Evolutionary conservation across 208 protist genomes (phyloP).

Genomic region (Angomonas deanei): DNA sequence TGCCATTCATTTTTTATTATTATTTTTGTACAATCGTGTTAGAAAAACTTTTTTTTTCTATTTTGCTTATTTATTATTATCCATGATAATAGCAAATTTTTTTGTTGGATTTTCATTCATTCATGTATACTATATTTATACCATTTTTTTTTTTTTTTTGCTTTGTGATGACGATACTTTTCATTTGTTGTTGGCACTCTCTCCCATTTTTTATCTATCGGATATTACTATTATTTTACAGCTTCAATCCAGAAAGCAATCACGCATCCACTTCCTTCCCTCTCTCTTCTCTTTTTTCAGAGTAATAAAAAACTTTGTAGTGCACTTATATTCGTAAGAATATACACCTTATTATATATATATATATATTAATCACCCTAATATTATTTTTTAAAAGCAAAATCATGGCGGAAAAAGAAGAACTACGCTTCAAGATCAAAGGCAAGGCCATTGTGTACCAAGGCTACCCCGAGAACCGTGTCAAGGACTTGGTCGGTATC

Average conservation of each 20-base stretch:
- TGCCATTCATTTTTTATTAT: too few species aligned
- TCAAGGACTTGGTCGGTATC: conserved; percentile 79
- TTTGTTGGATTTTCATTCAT: not conserved
- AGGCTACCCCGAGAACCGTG: conserved; percentile 45
- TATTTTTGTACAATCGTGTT: not conserved
- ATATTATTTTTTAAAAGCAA: too few species aligned
- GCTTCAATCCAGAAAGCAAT: not conserved
- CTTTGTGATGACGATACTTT: conserved; percentile 5
- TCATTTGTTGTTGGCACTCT: conserved; percentile 1
- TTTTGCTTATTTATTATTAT: not conserved
- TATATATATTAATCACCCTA: not conserved
- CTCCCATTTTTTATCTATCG: not conserved
- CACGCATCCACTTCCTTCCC: not conserved
- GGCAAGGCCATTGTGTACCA: conserved; percentile 68
- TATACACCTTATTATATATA: not conserved
- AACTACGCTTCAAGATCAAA: conserved; percentile 56
- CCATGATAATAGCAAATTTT: too few species aligned
- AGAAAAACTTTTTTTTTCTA: not conserved
- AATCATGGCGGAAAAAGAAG: conserved; percentile 39
- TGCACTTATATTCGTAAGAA: not conserved
- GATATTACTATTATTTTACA: not conserved
- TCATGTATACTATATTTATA: not conserved
- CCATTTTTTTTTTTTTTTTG: not conserved
- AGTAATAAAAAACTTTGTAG: conserved; percentile 1
- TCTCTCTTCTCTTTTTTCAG: not conserved